Evolutionary conservation across 139 green algal species (phyloP).

Genomic region (Auxenochlorella pyrenoidosa): DNA sequence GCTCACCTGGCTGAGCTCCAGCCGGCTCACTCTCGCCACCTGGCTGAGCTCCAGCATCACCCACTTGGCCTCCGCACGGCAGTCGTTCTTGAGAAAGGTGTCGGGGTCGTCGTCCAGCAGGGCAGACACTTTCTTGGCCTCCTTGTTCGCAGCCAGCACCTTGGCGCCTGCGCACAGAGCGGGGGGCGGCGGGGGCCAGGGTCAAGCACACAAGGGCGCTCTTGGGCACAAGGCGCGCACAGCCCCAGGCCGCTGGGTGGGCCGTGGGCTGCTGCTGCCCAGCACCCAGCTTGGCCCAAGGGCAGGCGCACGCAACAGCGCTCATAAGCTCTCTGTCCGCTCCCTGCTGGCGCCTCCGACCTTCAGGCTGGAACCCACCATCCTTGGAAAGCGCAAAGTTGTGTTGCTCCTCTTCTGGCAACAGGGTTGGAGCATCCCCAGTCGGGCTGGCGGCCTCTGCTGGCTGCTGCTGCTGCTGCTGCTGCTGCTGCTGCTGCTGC

Average conservation of each 20-base stretch:
- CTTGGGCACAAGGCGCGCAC: no score
- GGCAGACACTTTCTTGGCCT: constrained; percentile 70
- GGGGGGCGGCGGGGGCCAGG: background rate
- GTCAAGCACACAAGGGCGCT: no score
- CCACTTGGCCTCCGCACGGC: constrained; percentile 77
- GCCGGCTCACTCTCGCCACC: constrained; percentile 48
- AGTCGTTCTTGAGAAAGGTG: constrained; percentile 88
- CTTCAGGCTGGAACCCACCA: constrained; percentile 3
- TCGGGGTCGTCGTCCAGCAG: constrained; percentile 85
- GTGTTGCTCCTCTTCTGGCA: constrained; percentile 17
- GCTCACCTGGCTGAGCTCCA: constrained; percentile 30
- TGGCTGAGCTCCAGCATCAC: constrained; percentile 86
- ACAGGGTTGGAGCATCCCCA: background rate
- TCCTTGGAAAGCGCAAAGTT: constrained; percentile 44
- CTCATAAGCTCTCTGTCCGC: background rate
- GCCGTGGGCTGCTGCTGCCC: no score
- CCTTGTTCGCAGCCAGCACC: constrained; percentile 83
- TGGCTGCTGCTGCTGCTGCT: background rate
- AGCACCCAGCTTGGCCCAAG: no score
- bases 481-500: background rate
- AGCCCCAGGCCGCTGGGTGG: no score
- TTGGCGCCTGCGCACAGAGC: constrained; percentile 65
- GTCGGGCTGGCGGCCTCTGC: background rate
- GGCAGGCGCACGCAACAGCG: no score
- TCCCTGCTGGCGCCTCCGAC: no score